Percentiles rank a stretch among this genome's conserved stretches.
Conservation (phyloP, 129 eudicot genomes). For the Oenanthe sinensis region DNA sequence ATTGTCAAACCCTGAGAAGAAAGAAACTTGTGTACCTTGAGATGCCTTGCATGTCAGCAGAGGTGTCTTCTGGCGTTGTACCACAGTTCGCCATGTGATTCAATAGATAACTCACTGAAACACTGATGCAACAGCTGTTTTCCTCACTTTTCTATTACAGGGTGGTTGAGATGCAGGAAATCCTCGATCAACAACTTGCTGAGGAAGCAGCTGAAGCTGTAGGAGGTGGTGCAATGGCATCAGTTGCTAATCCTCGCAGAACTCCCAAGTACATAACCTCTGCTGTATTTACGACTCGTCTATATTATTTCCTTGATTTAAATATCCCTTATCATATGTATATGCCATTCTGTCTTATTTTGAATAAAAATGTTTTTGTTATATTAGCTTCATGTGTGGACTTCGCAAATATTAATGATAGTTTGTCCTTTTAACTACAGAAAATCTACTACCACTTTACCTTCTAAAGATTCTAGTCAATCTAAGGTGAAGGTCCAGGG, state of each 20-base stretch:
- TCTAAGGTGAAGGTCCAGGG: constrained; percentile 75
- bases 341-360: neutral
- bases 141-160: constrained; percentile 21
- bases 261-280: constrained; percentile 56
- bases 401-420: constrained; percentile 10
- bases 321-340: neutral
- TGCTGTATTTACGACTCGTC: neutral
- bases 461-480: constrained; percentile 58
- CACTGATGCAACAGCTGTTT: constrained; percentile 6
- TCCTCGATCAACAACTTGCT: constrained; percentile 86
- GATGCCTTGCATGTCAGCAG: neutral
- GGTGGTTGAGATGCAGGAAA: constrained; percentile 99
- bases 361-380: neutral
- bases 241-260: constrained; percentile 84
- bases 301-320: neutral
- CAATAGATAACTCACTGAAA: neutral
- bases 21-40: neutral
- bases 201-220: constrained; percentile 99
- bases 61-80: no score
- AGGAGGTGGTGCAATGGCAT: constrained; percentile 88
- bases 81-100: no score
- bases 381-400: constrained; percentile 1
- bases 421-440: constrained; percentile 27
- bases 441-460: constrained; percentile 38
- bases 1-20: neutral